Conservation (phyloP, 2,329 filamentous ascomycete genomes). For the Penicillium sp. region DNA sequence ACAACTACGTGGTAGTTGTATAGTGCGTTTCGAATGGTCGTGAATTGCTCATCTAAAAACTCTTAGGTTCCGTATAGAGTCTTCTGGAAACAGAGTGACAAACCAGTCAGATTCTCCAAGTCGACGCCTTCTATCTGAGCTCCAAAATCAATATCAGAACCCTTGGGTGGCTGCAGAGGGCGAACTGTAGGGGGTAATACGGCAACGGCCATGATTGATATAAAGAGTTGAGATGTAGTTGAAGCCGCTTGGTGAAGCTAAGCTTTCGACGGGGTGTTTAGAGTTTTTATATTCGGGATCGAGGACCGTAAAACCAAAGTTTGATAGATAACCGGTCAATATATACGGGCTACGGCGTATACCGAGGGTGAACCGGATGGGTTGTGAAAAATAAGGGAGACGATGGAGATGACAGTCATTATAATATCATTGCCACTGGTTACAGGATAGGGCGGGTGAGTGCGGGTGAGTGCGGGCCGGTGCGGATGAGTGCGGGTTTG, state of each 20-base stretch:
- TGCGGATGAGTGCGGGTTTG: neutral
- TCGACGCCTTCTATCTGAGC: constrained; percentile 59
- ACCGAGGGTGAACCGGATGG: constrained; percentile 4
- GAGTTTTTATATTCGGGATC: constrained; percentile 7
- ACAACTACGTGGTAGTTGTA: constrained; percentile 70
- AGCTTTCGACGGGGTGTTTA: neutral
- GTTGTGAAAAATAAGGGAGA: neutral
- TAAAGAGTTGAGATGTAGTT: neutral
- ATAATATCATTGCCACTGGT: neutral
- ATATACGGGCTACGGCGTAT: constrained; percentile 9
- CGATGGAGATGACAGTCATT: neutral
- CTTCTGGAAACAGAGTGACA: constrained; percentile 22
- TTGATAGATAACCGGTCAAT: neutral
- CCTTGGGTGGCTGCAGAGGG: constrained; percentile 24
- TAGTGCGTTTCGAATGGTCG: constrained; percentile 62
- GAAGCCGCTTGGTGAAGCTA: neutral
- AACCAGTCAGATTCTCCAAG: constrained; percentile 63
- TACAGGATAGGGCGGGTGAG: constrained; percentile 11
- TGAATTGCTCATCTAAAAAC: constrained; percentile 61
- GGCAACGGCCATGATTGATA: neutral
- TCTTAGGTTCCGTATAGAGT: neutral
- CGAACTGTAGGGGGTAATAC: constrained; percentile 19
- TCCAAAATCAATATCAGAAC: constrained; percentile 57
- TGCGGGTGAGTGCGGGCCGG: constrained; percentile 15
- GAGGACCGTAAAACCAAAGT: neutral